Base-by-base conservation (phyloP, 2,329 filamentous ascomycete genomes). In the Didymella sp. region DNA sequence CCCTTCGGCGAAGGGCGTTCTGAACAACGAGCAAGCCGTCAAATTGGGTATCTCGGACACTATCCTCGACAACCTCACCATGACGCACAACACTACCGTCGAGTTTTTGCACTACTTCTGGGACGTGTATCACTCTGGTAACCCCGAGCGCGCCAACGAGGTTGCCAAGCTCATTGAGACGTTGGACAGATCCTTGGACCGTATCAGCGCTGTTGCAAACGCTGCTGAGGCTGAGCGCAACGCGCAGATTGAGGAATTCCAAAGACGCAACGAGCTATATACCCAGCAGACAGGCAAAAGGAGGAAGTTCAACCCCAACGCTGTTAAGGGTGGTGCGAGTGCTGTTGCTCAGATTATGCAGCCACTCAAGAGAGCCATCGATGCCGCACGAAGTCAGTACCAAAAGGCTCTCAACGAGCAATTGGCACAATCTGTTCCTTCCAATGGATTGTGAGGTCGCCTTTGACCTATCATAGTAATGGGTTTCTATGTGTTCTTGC, bases 101-200 rank as follows among this genome's bases (percentile, higher is more conserved):
- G 95, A 99, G 72, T 99, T 98, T 70, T 80, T 99, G n/a, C 91
- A 94, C 68, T 96, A 98, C 75, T 99, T 99, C 79, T 99, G 94
- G 94, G 85, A 86, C 30, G 87, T 93, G 0, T 99, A 96, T 71
- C 83, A 96, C 24, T 97, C 93, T 0, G 94, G 93, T 13, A 91
- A 97, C 71, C 79, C 90, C 1, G 88, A 91, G 58, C 88, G 91
- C 30, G 91, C 91, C 0, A 83, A 83, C 38, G 94, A 99, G 76
- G 83, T 97, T 13, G 87, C 88, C 6, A 92, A 90, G 60, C 83
- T 97, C 43, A 87, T 90, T 7, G 91, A 96, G 73, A 94, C 92
- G 9, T 82, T 99, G 13, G 85, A 86, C 58, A 86, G 89, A 57
- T 94, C 92, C 0, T 81, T 88, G 53, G 85, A 89, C 58, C 87